Conservation (phyloP, 2,329 filamentous ascomycete species). For the Ascochyta clinopodiicola region DNA sequence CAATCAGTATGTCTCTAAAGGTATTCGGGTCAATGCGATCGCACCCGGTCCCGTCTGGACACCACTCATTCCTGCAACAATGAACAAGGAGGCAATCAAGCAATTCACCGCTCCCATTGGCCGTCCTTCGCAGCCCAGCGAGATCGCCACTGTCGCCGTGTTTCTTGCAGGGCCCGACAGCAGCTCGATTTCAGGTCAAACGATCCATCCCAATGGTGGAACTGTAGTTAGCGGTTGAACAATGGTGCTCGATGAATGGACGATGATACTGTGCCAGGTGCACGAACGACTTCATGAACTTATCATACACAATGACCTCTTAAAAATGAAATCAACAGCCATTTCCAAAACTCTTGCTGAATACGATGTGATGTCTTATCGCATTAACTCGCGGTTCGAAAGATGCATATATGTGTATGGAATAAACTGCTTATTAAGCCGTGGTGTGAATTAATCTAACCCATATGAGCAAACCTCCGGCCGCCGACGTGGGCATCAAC, state of each 20-base stretch:
- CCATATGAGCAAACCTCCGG: slow-evolving; percentile 11
- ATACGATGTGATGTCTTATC: not conserved
- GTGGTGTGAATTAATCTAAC: not conserved
- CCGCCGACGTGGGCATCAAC: slow-evolving; percentile 15
- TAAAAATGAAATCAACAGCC: not conserved
- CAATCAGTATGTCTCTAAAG: slow-evolving; percentile 74
- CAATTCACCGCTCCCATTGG: slow-evolving; percentile 78
- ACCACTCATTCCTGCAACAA: slow-evolving; percentile 52
- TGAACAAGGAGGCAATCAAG: slow-evolving; percentile 67
- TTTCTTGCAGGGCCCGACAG: slow-evolving; percentile 80
- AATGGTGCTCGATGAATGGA: not conserved
- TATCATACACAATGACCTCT: slow-evolving; percentile 4
- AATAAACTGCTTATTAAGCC: not conserved
- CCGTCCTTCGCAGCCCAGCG: slow-evolving; percentile 77
- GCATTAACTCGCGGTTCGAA: not conserved
- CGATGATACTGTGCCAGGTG: not conserved
- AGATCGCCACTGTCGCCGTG: slow-evolving; percentile 82
- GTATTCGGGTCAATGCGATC: slow-evolving; percentile 78
- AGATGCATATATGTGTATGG: not conserved
- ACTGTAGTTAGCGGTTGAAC: slow-evolving; percentile 43
- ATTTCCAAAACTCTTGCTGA: not conserved
- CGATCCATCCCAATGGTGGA: slow-evolving; percentile 64
- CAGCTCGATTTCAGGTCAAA: slow-evolving; percentile 75
- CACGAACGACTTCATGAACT: slow-evolving; percentile 7
- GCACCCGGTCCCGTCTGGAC: slow-evolving; percentile 70